Evolutionary conservation across 768 basidiomycete species (phyloP), one percentile per base, ranked within the genome.

Genomic region (Lactarius deliciosus): DNA sequence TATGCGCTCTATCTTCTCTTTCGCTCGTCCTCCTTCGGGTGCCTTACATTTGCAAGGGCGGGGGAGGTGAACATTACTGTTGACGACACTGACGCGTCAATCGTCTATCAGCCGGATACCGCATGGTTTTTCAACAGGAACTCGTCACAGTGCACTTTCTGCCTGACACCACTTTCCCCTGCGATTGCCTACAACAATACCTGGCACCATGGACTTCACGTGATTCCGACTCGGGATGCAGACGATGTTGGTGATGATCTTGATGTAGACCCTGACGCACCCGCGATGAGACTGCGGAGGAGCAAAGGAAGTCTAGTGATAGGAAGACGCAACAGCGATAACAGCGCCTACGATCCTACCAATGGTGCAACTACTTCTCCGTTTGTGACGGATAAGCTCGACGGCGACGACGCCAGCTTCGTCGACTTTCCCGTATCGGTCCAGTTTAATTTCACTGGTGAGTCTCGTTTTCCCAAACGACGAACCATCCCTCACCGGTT

Each of bases 381-480:
- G 2, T 57, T 72, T 40, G 32, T 38, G 11, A 43, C 68, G 3
- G 65, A 59, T 38, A 71, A 75, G 43, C 40, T 73, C 20, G 76
- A 78, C 61, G 22, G 64, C 20, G 78, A 79, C 61, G 76, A 78
- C 65, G 18, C 70, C 1, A 73, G 72, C 7, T 74, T 75, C 63
- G 69, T 68, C 16, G 77, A 78, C 66, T 60, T 68, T 9, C 67
- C 76, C 32, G 77, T 81, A 25, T 77, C 74, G 11, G 72, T 77
- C 8, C 74, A 77, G 30, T 79, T 81, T 61, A 79, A 79, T 32
- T 85, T 84, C 65, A 81, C 74, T 32, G 83, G 82, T 81, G 63
- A 53, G 73, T 73, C 15, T 61, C 54, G 8, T 22, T 28, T 57
- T 34, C 43, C 18, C 36, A 28, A 32, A 25, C 53, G 18, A 5